phyloP scores from a whole-genome alignment of 2,329 filamentous ascomycete genomes.

The Tetracladium maxilliforme region DNA sequence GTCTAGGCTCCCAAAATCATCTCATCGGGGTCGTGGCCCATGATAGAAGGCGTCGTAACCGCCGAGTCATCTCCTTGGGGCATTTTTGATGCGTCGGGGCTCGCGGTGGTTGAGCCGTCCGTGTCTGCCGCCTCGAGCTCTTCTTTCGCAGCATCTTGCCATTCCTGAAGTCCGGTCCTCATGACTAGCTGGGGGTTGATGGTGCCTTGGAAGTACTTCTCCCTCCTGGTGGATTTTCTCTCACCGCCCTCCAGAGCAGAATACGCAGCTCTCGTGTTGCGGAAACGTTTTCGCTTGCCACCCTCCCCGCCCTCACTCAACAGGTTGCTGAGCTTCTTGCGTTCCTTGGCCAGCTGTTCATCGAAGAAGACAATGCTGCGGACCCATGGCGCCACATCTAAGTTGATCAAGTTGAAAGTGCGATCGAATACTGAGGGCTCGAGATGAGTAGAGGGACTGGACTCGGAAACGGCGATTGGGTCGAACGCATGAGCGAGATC shows the following conservation, averaged over 20 bases:
- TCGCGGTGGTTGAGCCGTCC: too few species aligned
- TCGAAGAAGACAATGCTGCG: slow-evolving; percentile 73
- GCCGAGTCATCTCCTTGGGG: too few species aligned
- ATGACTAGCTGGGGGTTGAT: slow-evolving; percentile 48
- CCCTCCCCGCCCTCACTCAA: slow-evolving; percentile 45
- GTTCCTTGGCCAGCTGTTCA: slow-evolving; percentile 50
- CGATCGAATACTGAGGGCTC: slow-evolving; percentile 67
- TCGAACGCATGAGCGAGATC: slow-evolving; percentile 53
- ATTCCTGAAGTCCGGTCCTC: too few species aligned
- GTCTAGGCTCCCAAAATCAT: too few species aligned
- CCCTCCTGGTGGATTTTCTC: slow-evolving; percentile 49
- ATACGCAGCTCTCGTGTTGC: slow-evolving; percentile 60
- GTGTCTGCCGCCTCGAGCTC: too few species aligned
- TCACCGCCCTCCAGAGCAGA: slow-evolving; percentile 65
- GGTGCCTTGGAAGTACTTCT: slow-evolving; percentile 54
- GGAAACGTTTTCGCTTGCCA: slow-evolving; percentile 37
- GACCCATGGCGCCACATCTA: slow-evolving; percentile 83
- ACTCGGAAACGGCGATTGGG: slow-evolving; percentile 37
- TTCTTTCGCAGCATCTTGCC: too few species aligned
- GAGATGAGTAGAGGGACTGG: slow-evolving; percentile 21
- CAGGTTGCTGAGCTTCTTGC: slow-evolving; percentile 45
- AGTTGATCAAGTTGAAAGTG: slow-evolving; percentile 44
- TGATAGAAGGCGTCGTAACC: too few species aligned
- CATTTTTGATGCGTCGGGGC: too few species aligned
- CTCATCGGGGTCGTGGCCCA: too few species aligned